Percentiles rank a stretch among this genome's conserved stretches.
phyloP scores from a whole-genome alignment of 306 rosid genomes.

The Lagenaria siceraria region DNA sequence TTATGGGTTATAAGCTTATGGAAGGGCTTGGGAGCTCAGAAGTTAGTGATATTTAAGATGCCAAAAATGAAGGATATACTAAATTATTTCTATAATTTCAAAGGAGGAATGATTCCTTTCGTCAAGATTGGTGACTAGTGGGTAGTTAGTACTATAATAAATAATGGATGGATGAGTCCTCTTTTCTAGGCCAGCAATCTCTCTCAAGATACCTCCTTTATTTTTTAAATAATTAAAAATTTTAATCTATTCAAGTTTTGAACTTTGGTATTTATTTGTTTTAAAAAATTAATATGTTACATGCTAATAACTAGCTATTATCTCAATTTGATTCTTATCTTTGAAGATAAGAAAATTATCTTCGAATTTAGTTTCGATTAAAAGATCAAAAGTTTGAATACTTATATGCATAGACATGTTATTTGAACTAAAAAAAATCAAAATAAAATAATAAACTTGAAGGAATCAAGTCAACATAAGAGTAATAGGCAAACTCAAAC shows the following conservation, averaged over 20 bases:
- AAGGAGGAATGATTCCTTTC: not conserved
- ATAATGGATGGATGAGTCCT: not conserved
- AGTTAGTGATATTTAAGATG: not conserved
- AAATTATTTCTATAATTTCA: not conserved
- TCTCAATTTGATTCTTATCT: no score
- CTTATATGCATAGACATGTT: no score
- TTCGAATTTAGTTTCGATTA: no score
- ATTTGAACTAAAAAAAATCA: no score
- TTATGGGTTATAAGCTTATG: not conserved
- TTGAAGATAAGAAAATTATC: no score
- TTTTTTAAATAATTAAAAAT: not conserved
- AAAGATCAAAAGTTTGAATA: no score
- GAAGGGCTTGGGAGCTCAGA: not conserved
- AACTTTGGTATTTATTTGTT: not conserved
- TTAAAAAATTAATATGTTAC: no score
- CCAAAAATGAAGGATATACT: not conserved
- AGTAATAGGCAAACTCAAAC: no score
- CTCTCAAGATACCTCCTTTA: not conserved
- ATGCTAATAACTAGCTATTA: no score
- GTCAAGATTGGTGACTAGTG: not conserved
- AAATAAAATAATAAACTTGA: no score
- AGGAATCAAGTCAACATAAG: no score
- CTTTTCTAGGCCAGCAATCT: not conserved
- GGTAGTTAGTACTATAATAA: not conserved
- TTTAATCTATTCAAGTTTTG: not conserved